phyloP scores from a whole-genome alignment of 1,284 basidiomycete genomes.

The Coriolopsis trogii region DNA sequence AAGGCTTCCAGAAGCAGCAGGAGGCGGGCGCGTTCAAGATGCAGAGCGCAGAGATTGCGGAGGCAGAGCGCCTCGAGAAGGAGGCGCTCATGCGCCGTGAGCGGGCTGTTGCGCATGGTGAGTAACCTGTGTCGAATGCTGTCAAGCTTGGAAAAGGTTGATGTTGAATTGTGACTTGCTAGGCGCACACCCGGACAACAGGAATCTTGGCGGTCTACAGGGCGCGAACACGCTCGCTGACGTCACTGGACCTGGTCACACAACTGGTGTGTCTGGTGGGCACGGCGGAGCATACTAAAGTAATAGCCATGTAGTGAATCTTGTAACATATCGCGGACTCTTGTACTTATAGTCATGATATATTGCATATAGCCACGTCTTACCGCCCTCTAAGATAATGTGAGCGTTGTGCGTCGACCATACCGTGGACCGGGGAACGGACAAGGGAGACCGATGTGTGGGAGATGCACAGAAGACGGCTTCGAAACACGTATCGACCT shows the following conservation, averaged over 20 bases:
- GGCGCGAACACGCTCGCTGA: slow-evolving; percentile 20
- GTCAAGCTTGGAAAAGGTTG: neutral
- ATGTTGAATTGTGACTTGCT: too few species aligned
- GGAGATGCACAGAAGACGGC: too few species aligned
- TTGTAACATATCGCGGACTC: neutral
- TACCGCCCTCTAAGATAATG: too few species aligned
- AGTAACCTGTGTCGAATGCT: slow-evolving; percentile 14
- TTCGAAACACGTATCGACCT: too few species aligned
- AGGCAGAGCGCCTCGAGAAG: slow-evolving; percentile 55
- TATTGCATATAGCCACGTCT: too few species aligned
- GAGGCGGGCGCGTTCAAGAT: slow-evolving; percentile 49
- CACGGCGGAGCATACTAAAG: neutral
- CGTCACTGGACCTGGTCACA: slow-evolving; percentile 8
- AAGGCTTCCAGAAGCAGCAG: slow-evolving; percentile 56
- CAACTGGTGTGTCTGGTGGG: neutral
- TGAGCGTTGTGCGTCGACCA: too few species aligned
- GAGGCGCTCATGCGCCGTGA: slow-evolving; percentile 52
- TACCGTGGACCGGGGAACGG: too few species aligned
- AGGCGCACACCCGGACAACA: slow-evolving; percentile 44
- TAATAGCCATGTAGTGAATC: neutral
- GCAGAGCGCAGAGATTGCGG: slow-evolving; percentile 52
- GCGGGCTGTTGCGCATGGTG: slow-evolving; percentile 55
- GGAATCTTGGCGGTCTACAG: slow-evolving; percentile 23
- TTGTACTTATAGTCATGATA: too few species aligned
- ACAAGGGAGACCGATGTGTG: too few species aligned